phyloP scores from a whole-genome alignment of 495 filamentous ascomycete species.

The Astrothelium macrocarpum region DNA sequence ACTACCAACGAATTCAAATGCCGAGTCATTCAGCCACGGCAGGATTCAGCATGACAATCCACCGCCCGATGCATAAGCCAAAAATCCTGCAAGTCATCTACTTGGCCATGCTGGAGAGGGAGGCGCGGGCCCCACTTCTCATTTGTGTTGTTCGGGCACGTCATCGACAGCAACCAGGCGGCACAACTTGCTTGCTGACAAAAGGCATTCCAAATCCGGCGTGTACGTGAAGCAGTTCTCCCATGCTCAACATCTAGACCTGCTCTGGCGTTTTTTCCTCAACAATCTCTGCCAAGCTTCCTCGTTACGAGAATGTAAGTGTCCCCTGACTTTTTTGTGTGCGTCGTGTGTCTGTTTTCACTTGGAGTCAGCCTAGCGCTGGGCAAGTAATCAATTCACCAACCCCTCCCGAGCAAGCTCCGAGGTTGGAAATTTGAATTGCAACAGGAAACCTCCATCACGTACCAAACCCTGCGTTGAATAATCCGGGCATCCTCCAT shows the following conservation, averaged over 20 bases:
- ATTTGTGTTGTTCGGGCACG: background rate
- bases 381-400: background rate
- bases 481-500: background rate
- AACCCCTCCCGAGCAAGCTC: background rate
- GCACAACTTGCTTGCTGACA: background rate
- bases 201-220: slow-evolving; percentile 5
- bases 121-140: too few relatives aligned
- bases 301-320: too few relatives aligned
- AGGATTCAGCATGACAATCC: too few relatives aligned
- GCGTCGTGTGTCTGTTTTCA: background rate
- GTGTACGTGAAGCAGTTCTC: background rate
- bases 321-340: background rate
- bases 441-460: background rate
- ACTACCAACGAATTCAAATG: too few relatives aligned
- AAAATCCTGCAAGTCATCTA: too few relatives aligned
- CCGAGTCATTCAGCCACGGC: too few relatives aligned
- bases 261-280: background rate
- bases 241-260: background rate
- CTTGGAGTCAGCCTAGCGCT: background rate
- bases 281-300: background rate
- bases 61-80: too few relatives aligned
- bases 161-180: background rate
- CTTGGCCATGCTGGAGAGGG: too few relatives aligned
- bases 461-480: too few relatives aligned
- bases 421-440: background rate